phyloP scores from a whole-genome alignment of 345 rosid species.

The Noccaea caerulescens region DNA sequence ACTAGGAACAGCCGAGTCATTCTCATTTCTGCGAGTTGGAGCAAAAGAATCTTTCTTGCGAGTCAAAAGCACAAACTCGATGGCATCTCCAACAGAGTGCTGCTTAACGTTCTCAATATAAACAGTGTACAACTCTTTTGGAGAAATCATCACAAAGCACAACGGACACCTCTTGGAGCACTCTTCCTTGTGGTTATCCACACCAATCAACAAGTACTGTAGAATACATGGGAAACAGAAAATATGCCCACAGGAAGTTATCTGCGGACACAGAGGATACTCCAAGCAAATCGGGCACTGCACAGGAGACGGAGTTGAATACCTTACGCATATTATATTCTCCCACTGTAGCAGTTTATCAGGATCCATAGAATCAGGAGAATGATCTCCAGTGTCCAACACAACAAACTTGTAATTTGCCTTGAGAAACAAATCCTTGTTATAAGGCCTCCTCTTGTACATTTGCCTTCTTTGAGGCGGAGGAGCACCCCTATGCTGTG shows the following conservation, averaged over 20 bases:
- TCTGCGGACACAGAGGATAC: constrained; percentile 87
- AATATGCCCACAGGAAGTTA: constrained; percentile 95
- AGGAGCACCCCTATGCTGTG: constrained; percentile 56
- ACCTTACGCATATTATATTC: constrained; percentile 81
- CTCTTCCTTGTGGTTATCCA: constrained; percentile 67
- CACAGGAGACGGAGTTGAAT: constrained; percentile 76
- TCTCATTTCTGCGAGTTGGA: constrained; percentile 53
- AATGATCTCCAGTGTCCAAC: constrained; percentile 69
- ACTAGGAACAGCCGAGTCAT: constrained; percentile 25
- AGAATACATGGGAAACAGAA: constrained; percentile 95
- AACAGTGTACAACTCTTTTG: constrained; percentile 75
- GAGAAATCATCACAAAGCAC: constrained; percentile 89
- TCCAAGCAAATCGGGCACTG: constrained; percentile 98
- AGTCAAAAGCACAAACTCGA: constrained; percentile 81
- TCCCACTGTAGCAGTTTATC: constrained; percentile 93
- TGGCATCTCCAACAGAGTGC: constrained; percentile 61
- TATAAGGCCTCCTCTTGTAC: constrained; percentile 74
- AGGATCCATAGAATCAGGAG: constrained; percentile 80
- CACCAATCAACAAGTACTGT: constrained; percentile 73
- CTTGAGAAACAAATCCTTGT: constrained; percentile 89
- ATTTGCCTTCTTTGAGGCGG: constrained; percentile 68
- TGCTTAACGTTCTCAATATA: constrained; percentile 74
- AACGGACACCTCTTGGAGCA: constrained; percentile 83
- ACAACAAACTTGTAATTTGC: constrained; percentile 96
- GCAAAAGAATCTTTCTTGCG: constrained; percentile 72